Percentiles rank a stretch among this genome's conserved stretches.
phyloP scores from a whole-genome alignment of 345 rosid species.

The Syzygium aromaticum region DNA sequence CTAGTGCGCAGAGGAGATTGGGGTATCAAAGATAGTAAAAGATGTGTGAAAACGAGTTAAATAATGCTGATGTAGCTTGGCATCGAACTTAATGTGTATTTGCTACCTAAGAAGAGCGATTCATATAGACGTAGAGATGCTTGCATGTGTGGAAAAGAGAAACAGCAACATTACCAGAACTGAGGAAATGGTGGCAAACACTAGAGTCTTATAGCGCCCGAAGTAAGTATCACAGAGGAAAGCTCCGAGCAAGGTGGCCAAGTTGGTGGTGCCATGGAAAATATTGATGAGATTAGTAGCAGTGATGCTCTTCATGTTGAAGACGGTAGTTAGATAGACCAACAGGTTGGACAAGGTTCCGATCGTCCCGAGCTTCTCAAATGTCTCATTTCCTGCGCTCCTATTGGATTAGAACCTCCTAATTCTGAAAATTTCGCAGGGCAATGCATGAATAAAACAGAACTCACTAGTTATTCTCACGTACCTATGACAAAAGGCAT shows the following conservation, averaged over 20 bases:
- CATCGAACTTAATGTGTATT: not conserved
- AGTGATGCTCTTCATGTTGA: conserved; percentile 61
- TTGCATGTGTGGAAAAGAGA: not conserved
- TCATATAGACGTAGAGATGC: not conserved
- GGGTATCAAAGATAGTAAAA: not conserved
- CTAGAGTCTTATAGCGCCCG: conserved; percentile 57
- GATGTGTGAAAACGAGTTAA: not conserved
- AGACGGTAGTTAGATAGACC: conserved; percentile 43
- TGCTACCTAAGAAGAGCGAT: not conserved
- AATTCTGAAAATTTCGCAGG: not conserved
- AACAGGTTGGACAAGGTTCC: conserved; percentile 42
- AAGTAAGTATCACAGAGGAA: conserved; percentile 61
- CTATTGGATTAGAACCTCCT: not conserved
- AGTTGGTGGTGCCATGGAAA: conserved; percentile 53
- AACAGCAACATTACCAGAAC: conserved; percentile 29
- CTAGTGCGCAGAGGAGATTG: not conserved
- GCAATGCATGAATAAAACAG: not conserved
- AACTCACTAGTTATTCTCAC: not conserved
- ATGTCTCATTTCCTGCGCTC: conserved; percentile 52
- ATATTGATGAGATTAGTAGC: conserved; percentile 50
- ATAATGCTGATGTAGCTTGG: not conserved
- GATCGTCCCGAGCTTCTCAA: conserved; percentile 53
- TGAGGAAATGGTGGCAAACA: conserved; percentile 45
- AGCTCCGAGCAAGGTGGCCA: conserved; percentile 57
- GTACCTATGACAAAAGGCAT: conserved; percentile 9